These are phyloP conservation scores for Sclerotinia glacialis DNA, from an alignment of 2,329 filamentous ascomycete genomes.

Conservation along the genomic window DNA sequence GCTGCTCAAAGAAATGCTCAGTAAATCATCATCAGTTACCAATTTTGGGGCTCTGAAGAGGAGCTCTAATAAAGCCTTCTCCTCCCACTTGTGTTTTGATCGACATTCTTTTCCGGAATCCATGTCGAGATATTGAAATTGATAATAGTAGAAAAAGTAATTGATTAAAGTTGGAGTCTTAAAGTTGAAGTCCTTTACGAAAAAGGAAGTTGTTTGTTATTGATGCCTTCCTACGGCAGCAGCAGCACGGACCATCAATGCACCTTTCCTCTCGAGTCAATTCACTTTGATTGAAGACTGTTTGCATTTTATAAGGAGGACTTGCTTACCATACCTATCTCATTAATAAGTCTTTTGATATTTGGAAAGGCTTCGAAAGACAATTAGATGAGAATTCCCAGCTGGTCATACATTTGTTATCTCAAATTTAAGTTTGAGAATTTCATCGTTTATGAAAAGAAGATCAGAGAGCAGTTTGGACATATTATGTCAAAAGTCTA, in stretches of 20 bases:
- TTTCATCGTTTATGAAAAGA: background rate
- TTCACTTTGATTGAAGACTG: background rate
- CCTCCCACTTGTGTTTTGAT: background rate
- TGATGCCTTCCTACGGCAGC: background rate
- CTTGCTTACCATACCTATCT: background rate
- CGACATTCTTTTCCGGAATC: background rate
- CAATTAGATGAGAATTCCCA: background rate
- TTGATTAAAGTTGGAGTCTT: background rate
- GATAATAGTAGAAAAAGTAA: background rate
- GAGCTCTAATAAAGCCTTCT: slow-evolving; percentile 3
- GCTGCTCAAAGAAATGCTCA: slow-evolving; percentile 26
- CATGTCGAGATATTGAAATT: slow-evolving; percentile 1
- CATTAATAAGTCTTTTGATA: background rate
- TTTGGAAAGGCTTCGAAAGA: background rate
- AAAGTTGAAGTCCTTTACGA: background rate
- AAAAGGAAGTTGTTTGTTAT: background rate
- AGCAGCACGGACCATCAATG: slow-evolving; percentile 1
- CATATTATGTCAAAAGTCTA: background rate
- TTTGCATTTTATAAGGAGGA: background rate
- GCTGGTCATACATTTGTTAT: background rate
- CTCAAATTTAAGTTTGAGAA: background rate
- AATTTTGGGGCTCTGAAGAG: slow-evolving; percentile 20
- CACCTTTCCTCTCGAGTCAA: background rate
- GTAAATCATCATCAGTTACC: slow-evolving; percentile 28
- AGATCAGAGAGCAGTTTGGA: background rate